Base-by-base conservation (phyloP, 2,329 filamentous ascomycete species). In the Sarocladiaceae sp. region DNA sequence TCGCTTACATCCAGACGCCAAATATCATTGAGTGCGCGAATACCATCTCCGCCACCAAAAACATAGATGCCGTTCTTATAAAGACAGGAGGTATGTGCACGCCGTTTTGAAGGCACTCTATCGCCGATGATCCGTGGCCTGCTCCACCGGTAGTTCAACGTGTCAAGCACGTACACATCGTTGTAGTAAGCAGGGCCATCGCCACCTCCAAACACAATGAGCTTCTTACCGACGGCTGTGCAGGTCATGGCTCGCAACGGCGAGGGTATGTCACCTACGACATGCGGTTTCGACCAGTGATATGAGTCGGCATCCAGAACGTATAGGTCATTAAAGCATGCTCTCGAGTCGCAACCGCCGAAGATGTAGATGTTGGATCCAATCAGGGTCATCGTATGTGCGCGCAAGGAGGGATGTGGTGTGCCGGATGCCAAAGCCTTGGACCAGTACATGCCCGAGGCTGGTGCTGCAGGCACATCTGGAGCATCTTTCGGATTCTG, bases 401-500 rank as follows among this genome's bases (percentile, higher is more conserved):
- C 84, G 52, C 84, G 77, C 53, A 87, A 68, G 22, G 80, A 76
- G 15, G 80, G 79, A 61, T 84, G 82, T 35, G 81, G 71, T 23
- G 75, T 71, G 23, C 84, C 84, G 2, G 83, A 86, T n/a, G 80
- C 75, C 7, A 79, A 80, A 10, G 84, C 83, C 31, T 75, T 77
- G 51, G 82, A 86, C 83, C 84, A 87, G 70, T 88, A 88, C 84
- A 88, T 87, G 60, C 84, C 84, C 47, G 82, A 84, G 17, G 84
- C 79, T 23, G 84, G 84, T 15, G 84, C 83, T 3, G 78, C 72
- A 10, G 77, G 73, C 17, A 87, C 82, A 53, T 86, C 78, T 5
- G 81, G 77, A 1, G 79, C 79, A 23, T 76, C 77, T 42, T 70
- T 71, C 11, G 79, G 74, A 58, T 82, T 76, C 31, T 76, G 77